Evolutionary conservation across 2,329 filamentous ascomycete genomes (phyloP), one percentile per base, ranked within the genome.

Genomic region (Cladophialophora carrionii): DNA sequence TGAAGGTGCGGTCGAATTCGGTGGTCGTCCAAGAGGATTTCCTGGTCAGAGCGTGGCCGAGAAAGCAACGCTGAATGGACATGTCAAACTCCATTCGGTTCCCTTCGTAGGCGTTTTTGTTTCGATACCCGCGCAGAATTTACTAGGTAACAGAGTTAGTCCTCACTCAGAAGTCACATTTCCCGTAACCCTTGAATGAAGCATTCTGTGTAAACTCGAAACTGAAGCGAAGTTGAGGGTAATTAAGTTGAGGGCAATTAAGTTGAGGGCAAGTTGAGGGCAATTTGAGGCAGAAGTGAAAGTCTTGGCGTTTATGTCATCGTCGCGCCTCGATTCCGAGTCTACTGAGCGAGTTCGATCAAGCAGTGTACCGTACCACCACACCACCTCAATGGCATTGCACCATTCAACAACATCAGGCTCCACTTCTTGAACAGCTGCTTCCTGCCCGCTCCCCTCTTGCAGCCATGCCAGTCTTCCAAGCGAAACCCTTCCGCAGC

Each of bases 401-500:
- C 52, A 31, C 4, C 52, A 34, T 14, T 34, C 10, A 31, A 20
- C 17, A 43, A 22, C 9, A 20, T 55, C 17, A 14, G 9, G 14
- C 52, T 22, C 10, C 31, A 22, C 52, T 55, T 12, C 29, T 31
- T 6, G 17, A 22, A 22, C 56, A 10, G 2, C 37, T n/a, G 4
- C 37, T 2, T 43, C 17, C 14, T 14, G 4, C 24, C 29, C 20
- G 10, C 17, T 32, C 24, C 46, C 17, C 48, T 9, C 29, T 51
- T 34, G 20, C 61, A 58, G 5, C 37, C 72, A 88, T 90, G 88
- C 81, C 83, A 34, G 78, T 82, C 56, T 94, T 94, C 74, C 84
- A 82, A 68, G 85, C 81, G 69, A 91, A 91, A 72, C 89, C 87
- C 68, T 96, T 89, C 78, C 88, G 87, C 68, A 43, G 61, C 55